These are phyloP conservation scores for Lasiosphaeria miniovina DNA, from an alignment of 495 filamentous ascomycete species.

Conservation along the genomic window DNA sequence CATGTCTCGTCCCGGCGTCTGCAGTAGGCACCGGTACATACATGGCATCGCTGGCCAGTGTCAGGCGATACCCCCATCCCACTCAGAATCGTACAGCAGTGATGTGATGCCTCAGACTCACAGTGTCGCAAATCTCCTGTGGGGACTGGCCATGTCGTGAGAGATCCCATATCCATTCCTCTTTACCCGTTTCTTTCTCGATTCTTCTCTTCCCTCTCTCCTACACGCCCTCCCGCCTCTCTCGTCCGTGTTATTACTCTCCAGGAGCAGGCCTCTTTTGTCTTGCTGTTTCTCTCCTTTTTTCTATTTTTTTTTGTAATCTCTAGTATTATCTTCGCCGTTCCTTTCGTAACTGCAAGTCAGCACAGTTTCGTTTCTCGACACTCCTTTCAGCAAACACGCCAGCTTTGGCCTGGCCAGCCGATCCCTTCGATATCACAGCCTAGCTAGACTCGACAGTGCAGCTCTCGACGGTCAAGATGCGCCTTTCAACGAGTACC, in stretches of 20 bases:
- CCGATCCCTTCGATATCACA: conserved; percentile 1
- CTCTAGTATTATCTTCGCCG: conserved; percentile 3
- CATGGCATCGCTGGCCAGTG: no score
- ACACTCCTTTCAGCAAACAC: conserved; percentile 15
- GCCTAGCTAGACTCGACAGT: neutral
- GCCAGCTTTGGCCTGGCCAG: conserved; percentile 20
- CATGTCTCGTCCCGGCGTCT: no score
- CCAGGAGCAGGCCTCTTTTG: conserved; percentile 4
- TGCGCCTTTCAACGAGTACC: conserved; percentile 25
- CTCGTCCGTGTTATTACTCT: conserved; percentile 4
- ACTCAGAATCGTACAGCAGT: neutral
- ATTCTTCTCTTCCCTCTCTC: conserved; percentile 2
- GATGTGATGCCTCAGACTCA: neutral
- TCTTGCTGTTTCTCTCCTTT: conserved; percentile 8
- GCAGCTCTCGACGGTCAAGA: conserved; percentile 18
- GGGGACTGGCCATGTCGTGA: conserved; percentile 17
- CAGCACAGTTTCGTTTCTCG: conserved; percentile 24
- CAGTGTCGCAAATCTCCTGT: neutral
- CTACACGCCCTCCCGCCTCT: conserved; percentile 6
- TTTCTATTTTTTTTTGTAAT: conserved; percentile 7
- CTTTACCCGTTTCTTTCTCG: conserved; percentile 6
- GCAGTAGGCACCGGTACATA: no score
- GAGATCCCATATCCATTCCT: conserved; percentile 19
- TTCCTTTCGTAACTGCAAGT: conserved; percentile 35
- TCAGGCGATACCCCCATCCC: neutral